Evolutionary conservation across 371 early-diverging fungal species (phyloP), one percentile per base, ranked within the genome.

Genomic region (Mortierella sp.): DNA sequence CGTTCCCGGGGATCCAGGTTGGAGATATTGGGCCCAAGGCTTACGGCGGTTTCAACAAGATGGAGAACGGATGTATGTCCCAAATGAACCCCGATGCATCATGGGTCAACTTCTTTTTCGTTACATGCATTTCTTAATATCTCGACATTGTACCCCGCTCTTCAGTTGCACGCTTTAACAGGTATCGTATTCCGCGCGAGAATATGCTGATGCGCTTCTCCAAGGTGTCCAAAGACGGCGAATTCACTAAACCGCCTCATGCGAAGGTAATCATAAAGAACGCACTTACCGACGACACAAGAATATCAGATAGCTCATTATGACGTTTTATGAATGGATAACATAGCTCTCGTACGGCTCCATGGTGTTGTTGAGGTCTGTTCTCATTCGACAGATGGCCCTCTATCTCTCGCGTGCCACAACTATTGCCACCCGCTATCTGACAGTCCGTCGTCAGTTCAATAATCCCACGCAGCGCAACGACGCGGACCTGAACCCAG

Each of bases 21-120:
- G 95, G 94, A 39, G 96, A 96, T 60, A 89, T 95, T 79, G 97
- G 97, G 2, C 90, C 94, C 56, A 95, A 95, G 82, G 87, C 92
- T 17, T 72, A 72, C 21, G 65, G 65, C 31, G 95, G 96, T n/a
- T 88, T 88, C 78, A 90, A 88, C 57, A 79, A 87, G 17, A 86
- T 93, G 70, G 95, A 95, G 79, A 95, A 94, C 71, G 96, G 96
- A 28, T 94, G 89, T 81, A 81, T n/a, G n/a, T n/a, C n/a, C n/a
- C n/a, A n/a, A n/a, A n/a, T n/a, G n/a, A n/a, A n/a, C n/a, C n/a
- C n/a, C n/a, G n/a, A n/a, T n/a, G n/a, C n/a, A n/a, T n/a, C n/a
- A n/a, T n/a, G n/a, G n/a, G n/a, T n/a, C n/a, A n/a, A n/a, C n/a
- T n/a, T n/a, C n/a, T n/a, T n/a, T n/a, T n/a, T n/a, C n/a, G 14